Evolutionary conservation across 192 early-diverging fungal genomes (phyloP).

Genomic region (Gonapodya sp.): DNA sequence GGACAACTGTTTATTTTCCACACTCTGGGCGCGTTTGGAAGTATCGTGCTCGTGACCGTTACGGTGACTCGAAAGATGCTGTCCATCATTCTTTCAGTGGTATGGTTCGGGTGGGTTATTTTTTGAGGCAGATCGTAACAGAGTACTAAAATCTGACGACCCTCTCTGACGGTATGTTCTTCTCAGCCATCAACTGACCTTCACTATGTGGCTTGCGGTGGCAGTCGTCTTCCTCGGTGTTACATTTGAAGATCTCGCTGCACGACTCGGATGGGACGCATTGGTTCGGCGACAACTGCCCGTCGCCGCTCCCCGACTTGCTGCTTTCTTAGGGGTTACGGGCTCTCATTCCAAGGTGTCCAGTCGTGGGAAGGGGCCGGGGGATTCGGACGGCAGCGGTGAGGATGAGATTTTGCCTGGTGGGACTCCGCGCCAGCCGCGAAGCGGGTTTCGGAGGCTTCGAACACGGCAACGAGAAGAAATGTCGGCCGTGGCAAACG

Average conservation of each 20-base stretch:
- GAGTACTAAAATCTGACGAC: too few relatives aligned
- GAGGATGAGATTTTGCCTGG: background rate
- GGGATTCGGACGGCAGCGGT: background rate
- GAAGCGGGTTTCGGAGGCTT: background rate
- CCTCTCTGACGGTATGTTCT: background rate
- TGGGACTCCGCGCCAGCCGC: background rate
- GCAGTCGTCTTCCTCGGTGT: slow-evolving; percentile 77
- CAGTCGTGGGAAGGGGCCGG: too few relatives aligned
- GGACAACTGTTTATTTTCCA: slow-evolving; percentile 98
- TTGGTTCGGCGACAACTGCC: background rate
- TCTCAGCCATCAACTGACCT: slow-evolving; percentile 48
- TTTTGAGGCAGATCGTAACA: too few relatives aligned
- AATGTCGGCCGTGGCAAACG: background rate
- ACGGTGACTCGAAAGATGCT: slow-evolving; percentile 96
- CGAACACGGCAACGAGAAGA: background rate
- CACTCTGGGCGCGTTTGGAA: slow-evolving; percentile 82
- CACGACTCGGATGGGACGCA: background rate
- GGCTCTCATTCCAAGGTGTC: background rate
- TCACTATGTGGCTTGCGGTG: slow-evolving; percentile 80
- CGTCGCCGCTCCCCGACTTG: background rate
- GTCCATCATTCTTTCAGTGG: slow-evolving; percentile 83
- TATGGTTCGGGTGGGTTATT: slow-evolving; percentile 53
- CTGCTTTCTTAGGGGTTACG: background rate
- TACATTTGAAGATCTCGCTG: slow-evolving; percentile 3
- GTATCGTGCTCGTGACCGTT: slow-evolving; percentile 80